phyloP scores from a whole-genome alignment of 2,329 filamentous ascomycete genomes.

The Parastagonospora avenae region DNA sequence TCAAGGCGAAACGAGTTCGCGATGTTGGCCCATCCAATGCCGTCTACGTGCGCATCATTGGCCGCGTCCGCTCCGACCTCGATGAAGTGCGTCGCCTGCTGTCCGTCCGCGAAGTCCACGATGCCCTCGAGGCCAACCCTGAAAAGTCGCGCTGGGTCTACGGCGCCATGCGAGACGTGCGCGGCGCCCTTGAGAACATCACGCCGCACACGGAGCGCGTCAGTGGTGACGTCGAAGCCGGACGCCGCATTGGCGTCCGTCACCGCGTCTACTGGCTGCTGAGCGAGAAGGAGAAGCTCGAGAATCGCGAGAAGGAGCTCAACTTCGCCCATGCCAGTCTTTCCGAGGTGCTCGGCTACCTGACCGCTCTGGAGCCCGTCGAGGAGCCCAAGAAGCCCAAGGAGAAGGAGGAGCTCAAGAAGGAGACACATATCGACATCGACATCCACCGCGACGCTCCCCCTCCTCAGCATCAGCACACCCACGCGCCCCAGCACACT shows the following conservation, averaged over 20 bases:
- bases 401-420: conserved; percentile 16
- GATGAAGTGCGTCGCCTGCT: conserved; percentile 46
- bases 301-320: conserved; percentile 45
- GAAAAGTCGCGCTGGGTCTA: conserved; percentile 48
- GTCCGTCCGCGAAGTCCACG: conserved; percentile 44
- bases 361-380: conserved; percentile 41
- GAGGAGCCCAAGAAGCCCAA: conserved; percentile 27
- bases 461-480: too few relatives aligned
- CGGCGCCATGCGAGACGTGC: conserved; percentile 42
- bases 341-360: conserved; percentile 42
- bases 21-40: conserved; percentile 46
- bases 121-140: conserved; percentile 43
- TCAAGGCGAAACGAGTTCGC: conserved; percentile 42
- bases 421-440: conserved; percentile 40
- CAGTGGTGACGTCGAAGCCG: conserved; percentile 38
- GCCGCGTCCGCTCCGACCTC: conserved; percentile 44
- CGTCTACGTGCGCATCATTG: conserved; percentile 47
- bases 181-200: conserved; percentile 46
- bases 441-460: conserved; percentile 28
- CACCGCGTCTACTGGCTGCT: conserved; percentile 47
- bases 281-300: conserved; percentile 48
- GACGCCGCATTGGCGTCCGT: conserved; percentile 42
- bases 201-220: conserved; percentile 45
- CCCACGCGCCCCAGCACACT: conserved; percentile 15
- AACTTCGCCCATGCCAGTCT: conserved; percentile 40